Base-by-base conservation (phyloP, 2,329 filamentous ascomycete species). In the Decorospora gaudefroyi region DNA sequence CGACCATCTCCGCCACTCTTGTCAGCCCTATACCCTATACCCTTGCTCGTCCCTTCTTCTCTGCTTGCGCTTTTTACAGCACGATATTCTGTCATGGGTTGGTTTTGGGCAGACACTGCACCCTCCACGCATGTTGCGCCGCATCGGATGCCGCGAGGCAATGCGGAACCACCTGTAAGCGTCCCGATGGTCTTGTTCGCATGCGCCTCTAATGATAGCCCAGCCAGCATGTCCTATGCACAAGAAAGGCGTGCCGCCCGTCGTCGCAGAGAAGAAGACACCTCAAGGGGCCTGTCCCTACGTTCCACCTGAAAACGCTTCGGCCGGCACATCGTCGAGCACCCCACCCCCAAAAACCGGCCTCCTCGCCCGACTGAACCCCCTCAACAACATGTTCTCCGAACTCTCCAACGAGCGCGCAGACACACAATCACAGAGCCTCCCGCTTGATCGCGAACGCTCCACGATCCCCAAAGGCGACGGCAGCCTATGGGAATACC, bases 301-400 rank as follows among this genome's bases (percentile, higher is more conserved):
- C 46, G 64, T 69, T 16, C 68, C 79, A 42, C 76, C 78, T 15
- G 44, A 47, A 10, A 44, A 49, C 17, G 39, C 33, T 37, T 46
- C 58, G 50, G 71, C 72, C 43, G 64, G 65, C 4, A 39, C 63
- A 27, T 57, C 61, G 6, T 26, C 54, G 17, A 52, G 67, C 21
- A 61, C 49, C 55, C 49, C 58, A 40, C 49, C 65, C n/a, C 53
- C 65, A 18, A 66, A 61, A 40, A 67, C 72, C 28, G 81, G 82
- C 0, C 79, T 80, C 26, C 74, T 84, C 43, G 83, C 83, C n/a
- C 84, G 80, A 60, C 74, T 87, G 29, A 88, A 88, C 61, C 85
- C 85, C 4, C 79, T 99, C 39, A 99, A 99, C 76, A 96, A 92
- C 78, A 99, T 99, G 92, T 95, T 95, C 70, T 78, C 82, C 27